Evolutionary conservation across 1,284 basidiomycete species (phyloP), one percentile per base, ranked within the genome.

Genomic region (Puccinia coronata): DNA sequence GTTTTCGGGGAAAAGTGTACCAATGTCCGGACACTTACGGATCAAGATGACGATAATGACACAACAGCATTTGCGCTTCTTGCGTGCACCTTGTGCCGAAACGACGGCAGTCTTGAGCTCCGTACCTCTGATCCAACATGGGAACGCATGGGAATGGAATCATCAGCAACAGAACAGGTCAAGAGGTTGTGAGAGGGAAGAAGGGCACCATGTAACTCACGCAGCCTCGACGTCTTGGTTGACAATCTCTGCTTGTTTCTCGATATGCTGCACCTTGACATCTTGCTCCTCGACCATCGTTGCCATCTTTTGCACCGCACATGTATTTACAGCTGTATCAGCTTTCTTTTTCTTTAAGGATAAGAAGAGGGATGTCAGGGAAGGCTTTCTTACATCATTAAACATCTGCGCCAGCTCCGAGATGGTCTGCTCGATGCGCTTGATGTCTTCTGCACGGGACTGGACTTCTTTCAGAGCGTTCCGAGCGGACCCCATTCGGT

Each of bases 401-500:
- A 86, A 86, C 36, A 86, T 84, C 82, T 85, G 84, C 23, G 86
- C 85, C 12, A 86, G 83, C 72, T 86, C 86, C 12, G 84, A 84
- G 53, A 86, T 85, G n/a, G 86, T 86, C 59, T 83, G 82, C 82
- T 86, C 85, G 76, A 86, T 86, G 11, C 85, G 83, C 55, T 84
- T 84, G 79, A 86, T 86, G 49, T 86, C 86, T 43, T 85, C 85
- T 82, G 86, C 84, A 23, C 86, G 82, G 72, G 85, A 84, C 82
- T 86, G 85, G 25, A 86, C 86, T 82, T 86, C 86, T 23, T 85
- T 82, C 57, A 86, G 83, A 16, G 86, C 85, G 18, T 85, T 85
- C 20, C 84, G 83, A 11, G 86, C 86, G 72, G 86, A 85, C 67
- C 86, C 86, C 69, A 86, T 85, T 28, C 86, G 83, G 82, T 86